Evolutionary conservation across 306 rosid species (phyloP).

Genomic region (Rubus idaeus): DNA sequence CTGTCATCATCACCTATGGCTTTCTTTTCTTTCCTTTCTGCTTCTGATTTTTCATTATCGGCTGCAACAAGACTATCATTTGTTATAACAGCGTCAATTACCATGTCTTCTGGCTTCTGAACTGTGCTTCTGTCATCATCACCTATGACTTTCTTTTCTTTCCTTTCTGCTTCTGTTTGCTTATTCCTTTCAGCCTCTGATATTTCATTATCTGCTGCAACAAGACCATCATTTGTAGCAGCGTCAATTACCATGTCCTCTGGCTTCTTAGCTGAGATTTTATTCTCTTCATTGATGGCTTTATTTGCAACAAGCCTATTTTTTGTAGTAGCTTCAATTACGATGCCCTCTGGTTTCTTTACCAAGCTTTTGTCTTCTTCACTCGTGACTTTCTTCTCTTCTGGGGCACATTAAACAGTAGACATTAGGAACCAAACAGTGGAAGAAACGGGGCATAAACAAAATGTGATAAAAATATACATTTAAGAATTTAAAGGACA

Average conservation of each 20-base stretch:
- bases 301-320: constrained; percentile 15
- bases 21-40: background rate
- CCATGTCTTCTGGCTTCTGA: background rate
- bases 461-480: background rate
- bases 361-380: constrained; percentile 24
- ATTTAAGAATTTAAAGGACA: background rate
- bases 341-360: constrained; percentile 30
- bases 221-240: background rate
- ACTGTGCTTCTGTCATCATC: background rate
- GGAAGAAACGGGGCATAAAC: constrained; percentile 3
- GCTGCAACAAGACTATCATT: background rate
- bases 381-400: constrained; percentile 31
- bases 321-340: constrained; percentile 27
- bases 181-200: background rate
- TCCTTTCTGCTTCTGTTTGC: background rate
- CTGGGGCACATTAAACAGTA: constrained; percentile 31
- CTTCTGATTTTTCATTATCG: background rate
- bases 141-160: background rate
- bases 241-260: constrained; percentile 4
- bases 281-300: background rate
- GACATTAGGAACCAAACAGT: background rate
- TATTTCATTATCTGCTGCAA: background rate
- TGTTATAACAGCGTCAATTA: background rate
- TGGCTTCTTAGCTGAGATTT: constrained; percentile 4
- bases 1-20: background rate